Percentiles rank a stretch among this genome's conserved stretches.
Evolutionary conservation across 176 grass and related monocot species (phyloP).

Genomic region (Echinochloa phyllopogon): DNA sequence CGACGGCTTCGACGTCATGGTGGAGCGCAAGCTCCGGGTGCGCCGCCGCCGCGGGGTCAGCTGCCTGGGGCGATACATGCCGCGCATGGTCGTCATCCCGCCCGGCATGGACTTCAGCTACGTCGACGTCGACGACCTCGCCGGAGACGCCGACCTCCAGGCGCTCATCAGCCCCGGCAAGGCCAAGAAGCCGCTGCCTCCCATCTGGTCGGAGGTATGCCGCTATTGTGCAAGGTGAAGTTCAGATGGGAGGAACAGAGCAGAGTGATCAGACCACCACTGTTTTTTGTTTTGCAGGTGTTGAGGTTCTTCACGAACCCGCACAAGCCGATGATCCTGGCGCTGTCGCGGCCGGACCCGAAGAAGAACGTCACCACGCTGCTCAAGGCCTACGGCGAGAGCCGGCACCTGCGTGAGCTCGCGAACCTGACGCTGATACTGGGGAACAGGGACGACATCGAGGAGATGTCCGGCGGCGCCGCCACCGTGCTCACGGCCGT

Average conservation of each 20-base stretch:
- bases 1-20: constrained; percentile 76
- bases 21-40: constrained; percentile 85
- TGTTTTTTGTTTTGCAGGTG: constrained; percentile 44
- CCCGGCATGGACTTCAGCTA: constrained; percentile 99
- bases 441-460: constrained; percentile 95
- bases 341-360: constrained; percentile 84
- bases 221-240: too few relatives aligned
- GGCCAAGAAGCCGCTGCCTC: constrained; percentile 70
- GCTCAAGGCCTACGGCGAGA: constrained; percentile 94
- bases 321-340: constrained; percentile 98
- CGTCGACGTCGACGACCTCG: constrained; percentile 61
- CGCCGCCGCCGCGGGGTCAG: constrained; percentile 65
- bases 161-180: constrained; percentile 55
- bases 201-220: constrained; percentile 89
- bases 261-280: background rate
- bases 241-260: background rate
- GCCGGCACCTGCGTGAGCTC: constrained; percentile 77
- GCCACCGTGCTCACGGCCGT: constrained; percentile 68
- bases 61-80: constrained; percentile 89
- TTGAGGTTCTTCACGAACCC: constrained; percentile 89
- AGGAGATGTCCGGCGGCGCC: constrained; percentile 77
- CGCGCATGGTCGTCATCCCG: constrained; percentile 92
- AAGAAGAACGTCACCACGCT: constrained; percentile 98
- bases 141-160: constrained; percentile 65
- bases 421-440: constrained; percentile 92